phyloP scores from a whole-genome alignment of 2,329 filamentous ascomycete genomes.

The Talaromyces marneffei region DNA sequence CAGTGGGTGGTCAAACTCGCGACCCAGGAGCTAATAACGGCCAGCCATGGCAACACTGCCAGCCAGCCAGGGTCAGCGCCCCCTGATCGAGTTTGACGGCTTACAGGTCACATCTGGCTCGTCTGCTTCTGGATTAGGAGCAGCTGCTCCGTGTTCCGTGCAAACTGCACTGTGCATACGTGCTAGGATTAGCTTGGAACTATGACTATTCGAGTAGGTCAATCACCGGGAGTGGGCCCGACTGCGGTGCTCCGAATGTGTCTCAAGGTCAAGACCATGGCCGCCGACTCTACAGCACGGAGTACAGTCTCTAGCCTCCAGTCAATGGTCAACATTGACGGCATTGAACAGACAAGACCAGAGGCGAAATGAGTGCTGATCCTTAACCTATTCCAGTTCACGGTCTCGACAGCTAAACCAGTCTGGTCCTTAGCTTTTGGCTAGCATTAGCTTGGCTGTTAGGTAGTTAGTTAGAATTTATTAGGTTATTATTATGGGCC shows the following conservation, averaged over 20 bases:
- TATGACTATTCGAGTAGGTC: constrained; percentile 3
- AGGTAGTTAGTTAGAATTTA: neutral
- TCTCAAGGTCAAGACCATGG: neutral
- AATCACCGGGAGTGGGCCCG: neutral
- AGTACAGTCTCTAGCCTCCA: neutral
- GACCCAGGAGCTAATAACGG: neutral
- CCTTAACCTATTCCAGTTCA: neutral
- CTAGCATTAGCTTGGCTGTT: constrained; percentile 1
- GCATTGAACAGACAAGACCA: neutral
- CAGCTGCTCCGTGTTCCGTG: neutral
- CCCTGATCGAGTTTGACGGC: neutral
- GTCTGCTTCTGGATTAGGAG: neutral
- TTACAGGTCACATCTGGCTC: neutral
- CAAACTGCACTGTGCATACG: neutral
- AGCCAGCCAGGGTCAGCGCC: too few relatives aligned
- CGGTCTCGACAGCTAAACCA: neutral
- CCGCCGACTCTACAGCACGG: neutral
- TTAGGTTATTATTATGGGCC: neutral
- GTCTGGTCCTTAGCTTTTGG: neutral
- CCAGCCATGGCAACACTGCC: neutral
- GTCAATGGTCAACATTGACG: neutral
- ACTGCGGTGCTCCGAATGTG: constrained; percentile 6
- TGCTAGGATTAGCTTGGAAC: neutral
- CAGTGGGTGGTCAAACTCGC: neutral
- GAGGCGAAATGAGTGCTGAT: neutral